Conservation (phyloP, 345 rosid species). For the Citrus mangshanensis region DNA sequence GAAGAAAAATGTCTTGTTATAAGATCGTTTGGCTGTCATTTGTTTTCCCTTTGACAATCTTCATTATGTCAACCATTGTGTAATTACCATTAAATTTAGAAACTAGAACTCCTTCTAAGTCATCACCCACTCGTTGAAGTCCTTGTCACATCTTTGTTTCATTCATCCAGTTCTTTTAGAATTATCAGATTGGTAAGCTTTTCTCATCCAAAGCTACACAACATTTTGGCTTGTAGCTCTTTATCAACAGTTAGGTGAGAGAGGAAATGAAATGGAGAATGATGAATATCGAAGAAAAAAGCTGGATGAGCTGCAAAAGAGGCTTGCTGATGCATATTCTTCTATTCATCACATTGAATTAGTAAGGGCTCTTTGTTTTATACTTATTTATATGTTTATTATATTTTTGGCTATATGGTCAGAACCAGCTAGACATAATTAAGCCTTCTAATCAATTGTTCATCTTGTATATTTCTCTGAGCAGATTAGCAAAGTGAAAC, state of each 20-base stretch:
- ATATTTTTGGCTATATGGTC: not conserved
- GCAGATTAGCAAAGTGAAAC: conserved; percentile 68
- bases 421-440: not conserved
- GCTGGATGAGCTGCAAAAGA: conserved; percentile 74
- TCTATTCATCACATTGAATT: conserved; percentile 86
- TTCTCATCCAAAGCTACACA: not conserved
- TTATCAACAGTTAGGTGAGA: conserved; percentile 72
- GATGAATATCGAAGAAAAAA: conserved; percentile 72
- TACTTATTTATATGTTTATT: not conserved
- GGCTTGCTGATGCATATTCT: conserved; percentile 84
- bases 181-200: not conserved
- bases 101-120: not conserved
- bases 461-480: conserved; percentile 8
- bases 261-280: conserved; percentile 88
- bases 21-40: not conserved
- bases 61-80: not conserved
- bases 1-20: not conserved
- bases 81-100: not conserved
- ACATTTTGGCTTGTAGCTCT: conserved; percentile 44
- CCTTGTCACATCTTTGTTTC: not conserved
- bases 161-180: not conserved
- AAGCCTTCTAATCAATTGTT: conserved; percentile 6
- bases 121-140: not conserved
- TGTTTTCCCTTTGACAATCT: not conserved
- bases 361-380: conserved; percentile 31